These are phyloP conservation scores for Solidago caesia DNA, from an alignment of 129 eudicot species.

Conservation along the genomic window DNA sequence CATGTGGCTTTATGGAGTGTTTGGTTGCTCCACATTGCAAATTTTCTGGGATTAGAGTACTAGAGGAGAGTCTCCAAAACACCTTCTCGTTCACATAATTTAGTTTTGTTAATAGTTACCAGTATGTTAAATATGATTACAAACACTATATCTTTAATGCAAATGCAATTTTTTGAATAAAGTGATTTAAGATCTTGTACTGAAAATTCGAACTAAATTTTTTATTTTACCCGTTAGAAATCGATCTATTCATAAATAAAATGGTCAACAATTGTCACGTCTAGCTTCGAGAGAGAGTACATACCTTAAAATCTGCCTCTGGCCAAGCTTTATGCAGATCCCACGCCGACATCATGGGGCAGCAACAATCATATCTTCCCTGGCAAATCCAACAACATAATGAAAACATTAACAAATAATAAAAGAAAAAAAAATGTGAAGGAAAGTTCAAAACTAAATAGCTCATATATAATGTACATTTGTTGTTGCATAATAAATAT, in stretches of 20 bases:
- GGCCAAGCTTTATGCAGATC: constrained; percentile 99
- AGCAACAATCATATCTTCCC: constrained; percentile 97
- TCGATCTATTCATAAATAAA: not conserved
- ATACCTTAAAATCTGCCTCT: constrained; percentile 89
- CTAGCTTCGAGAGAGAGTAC: not conserved
- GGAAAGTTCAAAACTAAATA: not conserved
- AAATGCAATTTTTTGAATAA: not conserved
- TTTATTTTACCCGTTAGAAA: not conserved
- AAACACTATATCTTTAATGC: not conserved
- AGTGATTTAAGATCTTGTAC: not conserved
- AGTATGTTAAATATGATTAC: not conserved
- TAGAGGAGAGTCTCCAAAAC: not conserved
- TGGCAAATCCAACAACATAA: constrained; percentile 28
- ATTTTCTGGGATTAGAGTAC: too few relatives aligned
- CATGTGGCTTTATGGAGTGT: not conserved
- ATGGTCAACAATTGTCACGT: not conserved
- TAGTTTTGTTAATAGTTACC: not conserved
- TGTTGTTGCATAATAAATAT: not conserved
- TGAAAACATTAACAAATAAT: constrained; percentile 1
- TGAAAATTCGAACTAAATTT: not conserved
- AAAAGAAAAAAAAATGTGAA: not conserved
- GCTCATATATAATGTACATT: not conserved
- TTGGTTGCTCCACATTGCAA: not conserved
- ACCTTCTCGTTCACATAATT: not conserved
- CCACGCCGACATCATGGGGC: constrained; percentile 99